A percentile compares a stretch with the other conserved stretches of the same genome.
phyloP scores from a whole-genome alignment of 768 basidiomycete species.

The Amyloporia xantha region DNA sequence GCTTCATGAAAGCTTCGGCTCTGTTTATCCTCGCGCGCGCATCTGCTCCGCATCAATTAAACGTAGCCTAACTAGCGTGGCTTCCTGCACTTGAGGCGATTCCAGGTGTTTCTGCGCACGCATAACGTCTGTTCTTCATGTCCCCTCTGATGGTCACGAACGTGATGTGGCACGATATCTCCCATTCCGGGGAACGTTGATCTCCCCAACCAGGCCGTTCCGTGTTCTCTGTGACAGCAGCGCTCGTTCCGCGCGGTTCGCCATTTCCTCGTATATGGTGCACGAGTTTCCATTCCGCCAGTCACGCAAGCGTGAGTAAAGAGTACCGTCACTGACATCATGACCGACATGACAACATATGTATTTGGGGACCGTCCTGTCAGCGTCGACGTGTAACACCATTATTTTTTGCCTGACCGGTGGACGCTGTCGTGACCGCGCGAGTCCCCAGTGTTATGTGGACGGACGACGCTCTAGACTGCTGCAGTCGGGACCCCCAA shows the following conservation, averaged over 20 bases:
- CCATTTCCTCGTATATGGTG: no score
- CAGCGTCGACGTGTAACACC: background rate
- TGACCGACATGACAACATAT: background rate
- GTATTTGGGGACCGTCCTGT: background rate
- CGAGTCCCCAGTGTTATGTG: no score
- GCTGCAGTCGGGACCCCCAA: no score
- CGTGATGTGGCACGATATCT: background rate
- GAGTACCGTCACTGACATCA: background rate
- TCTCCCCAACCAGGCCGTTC: no score
- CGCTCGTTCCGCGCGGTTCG: no score
- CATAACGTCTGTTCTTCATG: background rate
- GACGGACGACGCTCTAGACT: no score
- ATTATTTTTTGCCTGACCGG: background rate
- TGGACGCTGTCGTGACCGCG: no score
- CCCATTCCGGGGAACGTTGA: background rate
- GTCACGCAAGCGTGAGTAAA: no score
- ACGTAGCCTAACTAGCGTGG: no score
- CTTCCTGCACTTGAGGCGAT: no score
- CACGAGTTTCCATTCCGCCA: no score
- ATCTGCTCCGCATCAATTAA: background rate
- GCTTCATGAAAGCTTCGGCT: background rate
- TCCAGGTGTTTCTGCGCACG: background rate
- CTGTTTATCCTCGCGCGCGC: slow-evolving; percentile 1
- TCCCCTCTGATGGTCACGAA: background rate
- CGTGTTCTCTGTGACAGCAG: no score